Conservation (phyloP, 2,329 filamentous ascomycete species). For the Tolypocladium sp. region DNA sequence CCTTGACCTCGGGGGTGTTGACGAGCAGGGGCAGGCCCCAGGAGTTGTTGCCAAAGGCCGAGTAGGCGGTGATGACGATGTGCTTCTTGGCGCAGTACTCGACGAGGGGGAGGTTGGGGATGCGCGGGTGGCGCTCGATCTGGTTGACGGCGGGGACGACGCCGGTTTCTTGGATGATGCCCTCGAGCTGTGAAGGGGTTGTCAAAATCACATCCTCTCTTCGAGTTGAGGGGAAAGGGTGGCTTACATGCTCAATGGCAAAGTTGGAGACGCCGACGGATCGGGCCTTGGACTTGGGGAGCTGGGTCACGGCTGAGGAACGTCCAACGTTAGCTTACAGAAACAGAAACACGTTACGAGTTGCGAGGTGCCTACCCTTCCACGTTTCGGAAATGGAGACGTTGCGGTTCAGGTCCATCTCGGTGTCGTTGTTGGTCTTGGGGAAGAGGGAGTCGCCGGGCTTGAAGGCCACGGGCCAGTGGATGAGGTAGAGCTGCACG, state of each 20-base stretch:
- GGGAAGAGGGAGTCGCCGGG: conserved; percentile 35
- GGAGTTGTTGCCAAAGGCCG: conserved; percentile 40
- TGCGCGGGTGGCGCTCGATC: conserved; percentile 58
- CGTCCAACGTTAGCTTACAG: background rate
- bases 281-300: conserved; percentile 51
- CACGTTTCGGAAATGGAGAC: conserved; percentile 34
- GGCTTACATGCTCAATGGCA: conserved; percentile 40
- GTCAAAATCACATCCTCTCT: conserved; percentile 1
- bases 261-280: conserved; percentile 71
- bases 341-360: background rate
- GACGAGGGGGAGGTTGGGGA: conserved; percentile 46
- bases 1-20: conserved; percentile 46
- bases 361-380: conserved; percentile 21
- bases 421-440: conserved; percentile 20
- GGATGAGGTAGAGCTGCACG: conserved; percentile 47
- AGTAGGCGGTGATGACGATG: conserved; percentile 61
- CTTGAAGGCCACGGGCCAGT: conserved; percentile 48
- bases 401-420: conserved; percentile 32
- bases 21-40: conserved; percentile 40
- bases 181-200: conserved; percentile 33
- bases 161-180: conserved; percentile 46
- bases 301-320: conserved; percentile 37
- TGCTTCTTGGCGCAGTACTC: conserved; percentile 52
- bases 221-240: background rate
- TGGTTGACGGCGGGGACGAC: conserved; percentile 57